Conservation (phyloP, 2,329 filamentous ascomycete species). For the Aspergillus unguis region DNA sequence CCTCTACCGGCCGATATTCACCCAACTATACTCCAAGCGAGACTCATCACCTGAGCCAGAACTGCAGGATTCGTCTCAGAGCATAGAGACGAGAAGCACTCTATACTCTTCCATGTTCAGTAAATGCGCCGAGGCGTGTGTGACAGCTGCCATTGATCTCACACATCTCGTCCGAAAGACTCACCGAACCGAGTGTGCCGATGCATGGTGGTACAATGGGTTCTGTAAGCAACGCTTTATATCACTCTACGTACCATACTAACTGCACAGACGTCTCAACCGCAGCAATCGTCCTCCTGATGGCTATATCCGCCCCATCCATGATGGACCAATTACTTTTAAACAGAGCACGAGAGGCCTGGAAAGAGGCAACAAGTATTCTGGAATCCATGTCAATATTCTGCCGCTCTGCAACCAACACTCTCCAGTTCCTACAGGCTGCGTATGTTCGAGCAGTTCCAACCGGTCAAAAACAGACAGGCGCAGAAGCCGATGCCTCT, state of each 20-base stretch:
- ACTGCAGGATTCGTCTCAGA: not conserved
- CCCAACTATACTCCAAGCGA: constrained; percentile 24
- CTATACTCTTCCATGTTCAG: constrained; percentile 26
- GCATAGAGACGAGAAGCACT: not conserved
- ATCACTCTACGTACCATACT: not conserved
- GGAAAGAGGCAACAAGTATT: constrained; percentile 29
- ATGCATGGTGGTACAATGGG: constrained; percentile 41
- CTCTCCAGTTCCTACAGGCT: constrained; percentile 21
- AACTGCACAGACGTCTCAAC: constrained; percentile 28
- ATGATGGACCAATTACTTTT: constrained; percentile 20
- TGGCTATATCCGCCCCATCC: constrained; percentile 26
- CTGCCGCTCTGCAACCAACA: constrained; percentile 26
- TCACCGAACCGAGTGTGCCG: constrained; percentile 25
- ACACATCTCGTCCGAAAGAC: constrained; percentile 30
- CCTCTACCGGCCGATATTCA: constrained; percentile 35
- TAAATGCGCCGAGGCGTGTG: constrained; percentile 32
- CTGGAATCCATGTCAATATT: constrained; percentile 27
- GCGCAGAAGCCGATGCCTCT: not conserved
- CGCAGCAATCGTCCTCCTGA: constrained; percentile 31
- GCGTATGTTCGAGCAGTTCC: constrained; percentile 1
- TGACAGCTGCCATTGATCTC: constrained; percentile 30
- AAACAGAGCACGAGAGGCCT: constrained; percentile 16
- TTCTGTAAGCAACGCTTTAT: constrained; percentile 31
- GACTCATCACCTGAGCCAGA: constrained; percentile 12
- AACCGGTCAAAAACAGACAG: not conserved